phyloP scores from a whole-genome alignment of 345 rosid species.

The Dipteronia dyeriana region DNA sequence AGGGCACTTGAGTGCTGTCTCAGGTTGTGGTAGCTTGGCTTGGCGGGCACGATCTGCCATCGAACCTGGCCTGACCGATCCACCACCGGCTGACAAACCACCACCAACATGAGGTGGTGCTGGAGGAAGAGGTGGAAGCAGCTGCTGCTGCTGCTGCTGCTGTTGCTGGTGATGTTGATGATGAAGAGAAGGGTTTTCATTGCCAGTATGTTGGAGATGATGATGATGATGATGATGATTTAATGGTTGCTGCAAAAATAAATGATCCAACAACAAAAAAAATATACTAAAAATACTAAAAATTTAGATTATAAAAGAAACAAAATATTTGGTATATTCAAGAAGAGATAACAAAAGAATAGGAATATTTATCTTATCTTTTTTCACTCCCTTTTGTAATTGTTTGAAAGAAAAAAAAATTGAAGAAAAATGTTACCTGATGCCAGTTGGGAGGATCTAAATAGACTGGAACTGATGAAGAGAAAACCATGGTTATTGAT shows the following conservation, averaged over 20 bases:
- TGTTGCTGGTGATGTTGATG: not conserved
- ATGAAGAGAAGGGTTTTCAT: conserved; percentile 29
- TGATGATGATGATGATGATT: conserved; percentile 33
- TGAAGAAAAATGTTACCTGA: conserved; percentile 51
- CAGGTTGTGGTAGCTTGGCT: conserved; percentile 65
- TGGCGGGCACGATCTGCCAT: conserved; percentile 72
- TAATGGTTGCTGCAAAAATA: conserved; percentile 37
- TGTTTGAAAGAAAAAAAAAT: conserved; percentile 18
- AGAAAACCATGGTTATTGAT: conserved; percentile 59
- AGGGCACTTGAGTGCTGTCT: conserved; percentile 62
- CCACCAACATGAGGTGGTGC: conserved; percentile 33
- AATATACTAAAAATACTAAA: too few species aligned
- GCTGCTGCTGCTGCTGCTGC: conserved; percentile 25
- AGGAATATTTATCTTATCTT: conserved; percentile 34
- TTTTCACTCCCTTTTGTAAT: conserved; percentile 8
- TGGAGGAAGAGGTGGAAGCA: conserved; percentile 49
- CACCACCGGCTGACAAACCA: conserved; percentile 25
- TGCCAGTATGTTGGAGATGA: conserved; percentile 3
- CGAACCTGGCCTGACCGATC: conserved; percentile 59
- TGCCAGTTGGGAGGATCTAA: conserved; percentile 74
- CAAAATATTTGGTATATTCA: conserved; percentile 48
- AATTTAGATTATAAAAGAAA: conserved; percentile 21
- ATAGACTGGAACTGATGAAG: conserved; percentile 60
- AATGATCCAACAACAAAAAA: not conserved
- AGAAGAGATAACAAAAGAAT: conserved; percentile 50